Evolutionary conservation across 768 basidiomycete species (phyloP), one percentile per base, ranked within the genome.

Genomic region (Guyanaporus albipodus): DNA sequence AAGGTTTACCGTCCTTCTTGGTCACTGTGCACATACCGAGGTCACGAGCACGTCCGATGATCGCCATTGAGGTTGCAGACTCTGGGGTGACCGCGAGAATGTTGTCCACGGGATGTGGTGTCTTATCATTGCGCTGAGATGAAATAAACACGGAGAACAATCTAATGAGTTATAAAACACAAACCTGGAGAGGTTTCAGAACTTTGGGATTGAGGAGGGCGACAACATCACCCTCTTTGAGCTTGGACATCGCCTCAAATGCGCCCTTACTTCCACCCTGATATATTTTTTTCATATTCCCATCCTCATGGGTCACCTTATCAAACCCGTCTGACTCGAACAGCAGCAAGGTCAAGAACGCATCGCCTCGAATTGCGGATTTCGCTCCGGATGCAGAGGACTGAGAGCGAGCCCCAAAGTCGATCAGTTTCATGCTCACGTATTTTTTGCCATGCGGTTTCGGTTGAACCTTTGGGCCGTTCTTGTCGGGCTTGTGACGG

Each of bases 251-350:
- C 40, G 78, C 73, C 64, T 98, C 96, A 59, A 89, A 98, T 4
- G 93, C 94, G 5, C 96, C 96, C 6, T 83, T 80, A 54, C 91
- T 92, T 3, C 95, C 95, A 0, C 96, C 95, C 53, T 75, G 79
- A 64, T 93, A 95, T 0, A 85, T 50, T 59, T 82, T 91, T 52
- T 74, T 72, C 31, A 75, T 69, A 29, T 67, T 75, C 28, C 72
- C 69, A 39, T 81, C 74, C 6, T 77, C 80, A 23, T 62, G 70
- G 4, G 72, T 73, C 12, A 84, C 58, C 11, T 76, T 59, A 46
- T 87, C 85, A 47, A 77, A 79, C 1, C 74, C 64, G 57, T 97
- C 92, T 19, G 92, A 77, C 62, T 98, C 92, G 57, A 98, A 97
- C 24, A 99, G 72, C 35, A 97, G 65, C 49, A 99, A 61, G 11